Evolutionary conservation across 73 alveolate species (phyloP).

Genomic region (Uronychia binucleata): DNA sequence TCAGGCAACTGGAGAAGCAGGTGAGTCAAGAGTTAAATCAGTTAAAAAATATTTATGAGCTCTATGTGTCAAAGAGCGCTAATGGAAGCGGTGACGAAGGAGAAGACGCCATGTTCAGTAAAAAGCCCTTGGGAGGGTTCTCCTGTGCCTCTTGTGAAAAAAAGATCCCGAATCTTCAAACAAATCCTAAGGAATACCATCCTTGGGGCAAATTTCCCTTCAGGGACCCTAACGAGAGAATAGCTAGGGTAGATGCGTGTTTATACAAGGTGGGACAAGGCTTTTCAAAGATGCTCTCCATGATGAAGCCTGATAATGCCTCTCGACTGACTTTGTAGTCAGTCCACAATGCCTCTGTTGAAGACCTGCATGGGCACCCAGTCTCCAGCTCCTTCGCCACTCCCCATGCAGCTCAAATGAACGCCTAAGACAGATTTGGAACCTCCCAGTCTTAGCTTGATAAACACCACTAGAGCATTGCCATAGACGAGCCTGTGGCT

Average conservation of each 20-base stretch:
- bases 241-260: constrained; percentile 60
- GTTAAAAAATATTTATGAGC: constrained; percentile 33
- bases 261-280: constrained; percentile 63
- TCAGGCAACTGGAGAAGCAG: constrained; percentile 81
- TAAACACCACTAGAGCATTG: background rate
- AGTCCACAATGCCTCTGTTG: background rate
- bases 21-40: constrained; percentile 63
- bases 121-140: constrained; percentile 90
- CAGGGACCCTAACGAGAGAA: constrained; percentile 83
- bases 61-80: background rate
- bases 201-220: constrained; percentile 89
- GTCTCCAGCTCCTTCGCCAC: background rate
- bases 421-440: background rate
- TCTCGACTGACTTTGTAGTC: constrained; percentile 4
- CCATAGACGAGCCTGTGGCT: background rate
- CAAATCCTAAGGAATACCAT: constrained; percentile 23
- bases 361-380: background rate
- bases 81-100: constrained; percentile 68
- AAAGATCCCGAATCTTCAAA: background rate
- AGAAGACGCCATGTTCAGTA: constrained; percentile 78
- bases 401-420: background rate
- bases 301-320: constrained; percentile 55
- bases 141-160: constrained; percentile 73
- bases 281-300: constrained; percentile 60
- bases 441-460: background rate